These are phyloP conservation scores for Fusarium sp. DNA, from an alignment of 2,329 filamentous ascomycete species.

Conservation along the genomic window DNA sequence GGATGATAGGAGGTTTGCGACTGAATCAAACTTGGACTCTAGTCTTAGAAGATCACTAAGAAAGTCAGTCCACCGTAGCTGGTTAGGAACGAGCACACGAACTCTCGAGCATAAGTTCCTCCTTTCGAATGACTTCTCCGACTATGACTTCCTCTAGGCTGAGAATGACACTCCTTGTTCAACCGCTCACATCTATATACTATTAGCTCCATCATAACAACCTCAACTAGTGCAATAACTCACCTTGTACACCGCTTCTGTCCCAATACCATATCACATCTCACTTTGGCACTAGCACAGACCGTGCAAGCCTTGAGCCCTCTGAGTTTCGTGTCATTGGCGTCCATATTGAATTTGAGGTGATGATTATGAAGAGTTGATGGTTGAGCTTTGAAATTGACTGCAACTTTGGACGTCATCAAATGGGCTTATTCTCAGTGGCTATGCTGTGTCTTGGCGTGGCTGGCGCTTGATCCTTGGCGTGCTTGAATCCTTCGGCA, in stretches of 20 bases:
- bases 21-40: conserved; percentile 27
- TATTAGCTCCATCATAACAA: background rate
- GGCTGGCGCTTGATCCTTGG: background rate
- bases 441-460: background rate
- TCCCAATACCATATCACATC: conserved; percentile 11
- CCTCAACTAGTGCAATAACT: too few relatives aligned
- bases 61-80: background rate
- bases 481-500: background rate
- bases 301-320: conserved; percentile 16
- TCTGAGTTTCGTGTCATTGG: background rate
- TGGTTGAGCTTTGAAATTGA: background rate
- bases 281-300: conserved; percentile 17
- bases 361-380: background rate
- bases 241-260: conserved; percentile 21
- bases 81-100: background rate
- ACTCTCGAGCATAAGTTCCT: conserved; percentile 17
- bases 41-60: conserved; percentile 8
- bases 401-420: background rate
- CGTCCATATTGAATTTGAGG: background rate
- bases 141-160: conserved; percentile 13
- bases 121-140: background rate
- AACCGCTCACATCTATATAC: conserved; percentile 17
- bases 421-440: conserved; percentile 1
- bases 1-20: conserved; percentile 5
- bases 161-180: conserved; percentile 11